Evolutionary conservation across 306 rosid genomes (phyloP).

Genomic region (Corylus americana): DNA sequence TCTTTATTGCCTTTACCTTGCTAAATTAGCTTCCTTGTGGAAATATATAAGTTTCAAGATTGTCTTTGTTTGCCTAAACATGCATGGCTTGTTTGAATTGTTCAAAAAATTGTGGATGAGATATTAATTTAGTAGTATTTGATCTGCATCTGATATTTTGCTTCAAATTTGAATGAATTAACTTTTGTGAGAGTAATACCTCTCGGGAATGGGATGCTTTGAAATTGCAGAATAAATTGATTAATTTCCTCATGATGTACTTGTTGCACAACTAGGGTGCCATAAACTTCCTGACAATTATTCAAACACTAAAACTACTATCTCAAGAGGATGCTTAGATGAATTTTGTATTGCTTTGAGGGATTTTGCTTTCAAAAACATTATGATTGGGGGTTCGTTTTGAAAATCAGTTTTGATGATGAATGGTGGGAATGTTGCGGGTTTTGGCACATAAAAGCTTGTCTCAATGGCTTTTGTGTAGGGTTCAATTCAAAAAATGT

Average conservation of each 20-base stretch:
- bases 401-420: constrained; percentile 13
- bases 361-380: constrained; percentile 7
- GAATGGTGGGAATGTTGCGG: constrained; percentile 1
- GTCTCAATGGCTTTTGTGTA: constrained; percentile 36
- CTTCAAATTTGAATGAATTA: not conserved
- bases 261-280: not conserved
- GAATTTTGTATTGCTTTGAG: constrained; percentile 1
- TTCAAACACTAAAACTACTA: not conserved
- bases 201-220: not conserved
- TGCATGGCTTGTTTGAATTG: not conserved
- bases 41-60: not conserved
- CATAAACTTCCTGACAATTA: not conserved
- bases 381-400: constrained; percentile 13
- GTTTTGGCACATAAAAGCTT: constrained; percentile 19
- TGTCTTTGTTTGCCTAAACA: not conserved
- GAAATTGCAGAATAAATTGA: not conserved
- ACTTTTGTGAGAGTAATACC: not conserved
- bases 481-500: constrained; percentile 65
- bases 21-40: constrained; percentile 29
- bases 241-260: not conserved
- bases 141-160: not conserved
- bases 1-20: not conserved
- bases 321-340: not conserved
- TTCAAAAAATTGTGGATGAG: not conserved
- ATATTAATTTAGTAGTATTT: not conserved